Percentiles rank a stretch among this genome's conserved stretches.
These are phyloP conservation scores for Mycena sp. DNA, from an alignment of 1,284 basidiomycete genomes.

Conservation along the genomic window DNA sequence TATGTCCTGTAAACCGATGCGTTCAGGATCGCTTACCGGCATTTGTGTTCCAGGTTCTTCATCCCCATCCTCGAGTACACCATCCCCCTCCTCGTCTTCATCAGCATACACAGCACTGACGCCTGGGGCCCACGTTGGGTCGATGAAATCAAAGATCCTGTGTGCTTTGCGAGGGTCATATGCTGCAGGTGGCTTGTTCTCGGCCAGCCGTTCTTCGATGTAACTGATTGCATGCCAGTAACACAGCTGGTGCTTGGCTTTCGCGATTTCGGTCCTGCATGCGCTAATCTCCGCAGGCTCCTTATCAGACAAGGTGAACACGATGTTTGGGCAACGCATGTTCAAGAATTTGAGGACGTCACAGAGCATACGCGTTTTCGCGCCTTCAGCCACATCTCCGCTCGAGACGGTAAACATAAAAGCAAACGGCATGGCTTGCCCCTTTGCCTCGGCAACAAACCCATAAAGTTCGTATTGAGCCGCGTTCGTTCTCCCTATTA, in stretches of 20 bases:
- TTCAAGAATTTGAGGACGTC: no score
- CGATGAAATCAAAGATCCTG: slow-evolving; percentile 20
- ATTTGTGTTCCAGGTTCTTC: not conserved
- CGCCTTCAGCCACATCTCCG: not conserved
- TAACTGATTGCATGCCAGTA: not conserved
- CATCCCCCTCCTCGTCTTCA: not conserved
- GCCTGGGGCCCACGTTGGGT: slow-evolving; percentile 28
- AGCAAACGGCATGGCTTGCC: not conserved
- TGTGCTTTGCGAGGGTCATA: no score
- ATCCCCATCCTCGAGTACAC: not conserved
- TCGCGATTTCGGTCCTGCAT: not conserved
- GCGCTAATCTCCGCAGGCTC: no score
- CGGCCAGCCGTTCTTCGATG: no score
- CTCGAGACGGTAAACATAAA: not conserved
- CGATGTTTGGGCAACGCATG: no score
- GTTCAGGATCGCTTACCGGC: not conserved
- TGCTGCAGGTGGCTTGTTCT: no score
- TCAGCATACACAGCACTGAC: slow-evolving; percentile 6
- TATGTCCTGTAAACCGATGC: not conserved
- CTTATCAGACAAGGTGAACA: no score
- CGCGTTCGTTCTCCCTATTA: no score
- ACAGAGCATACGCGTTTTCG: not conserved
- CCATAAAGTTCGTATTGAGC: no score
- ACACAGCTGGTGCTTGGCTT: not conserved
- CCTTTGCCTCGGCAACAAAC: no score